Evolutionary conservation across 371 early-diverging fungal species (phyloP).

Genomic region (Mucor saturninus): DNA sequence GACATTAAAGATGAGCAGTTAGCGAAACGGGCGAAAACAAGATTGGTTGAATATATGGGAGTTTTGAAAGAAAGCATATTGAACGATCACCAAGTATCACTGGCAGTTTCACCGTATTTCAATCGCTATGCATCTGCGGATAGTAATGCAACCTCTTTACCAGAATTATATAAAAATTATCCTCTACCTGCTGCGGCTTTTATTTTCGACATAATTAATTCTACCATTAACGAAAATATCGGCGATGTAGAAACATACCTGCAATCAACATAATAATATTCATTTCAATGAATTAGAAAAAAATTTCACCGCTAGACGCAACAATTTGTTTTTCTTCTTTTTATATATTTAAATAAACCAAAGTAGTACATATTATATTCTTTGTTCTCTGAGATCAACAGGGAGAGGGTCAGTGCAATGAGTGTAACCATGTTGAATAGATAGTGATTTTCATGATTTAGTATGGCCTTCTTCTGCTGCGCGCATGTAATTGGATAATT

Average conservation of each 20-base stretch:
- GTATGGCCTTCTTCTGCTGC: too few species aligned
- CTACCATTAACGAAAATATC: not conserved
- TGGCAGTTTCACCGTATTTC: slow-evolving; percentile 4
- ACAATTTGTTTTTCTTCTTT: not conserved
- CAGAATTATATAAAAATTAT: slow-evolving; percentile 24
- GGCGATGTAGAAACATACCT: not conserved
- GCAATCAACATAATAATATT: too few species aligned
- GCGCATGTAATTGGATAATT: too few species aligned
- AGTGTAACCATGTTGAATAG: too few species aligned
- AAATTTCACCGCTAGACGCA: too few species aligned
- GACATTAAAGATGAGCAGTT: not conserved
- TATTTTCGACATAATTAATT: slow-evolving; percentile 18
- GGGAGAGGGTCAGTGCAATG: too few species aligned
- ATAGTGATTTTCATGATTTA: too few species aligned
- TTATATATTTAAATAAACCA: not conserved
- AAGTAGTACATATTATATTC: not conserved
- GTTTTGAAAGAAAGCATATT: not conserved
- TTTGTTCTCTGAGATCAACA: too few species aligned
- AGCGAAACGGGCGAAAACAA: slow-evolving; percentile 4
- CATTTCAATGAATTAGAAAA: too few species aligned
- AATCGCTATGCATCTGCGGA: not conserved
- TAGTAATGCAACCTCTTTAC: not conserved
- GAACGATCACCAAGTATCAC: slow-evolving; percentile 18
- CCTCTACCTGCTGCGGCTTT: slow-evolving; percentile 26
- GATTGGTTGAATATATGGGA: slow-evolving; percentile 15